Evolutionary conservation across 106 monocot species (phyloP).

Genomic region (Amphibolis antarctica): DNA sequence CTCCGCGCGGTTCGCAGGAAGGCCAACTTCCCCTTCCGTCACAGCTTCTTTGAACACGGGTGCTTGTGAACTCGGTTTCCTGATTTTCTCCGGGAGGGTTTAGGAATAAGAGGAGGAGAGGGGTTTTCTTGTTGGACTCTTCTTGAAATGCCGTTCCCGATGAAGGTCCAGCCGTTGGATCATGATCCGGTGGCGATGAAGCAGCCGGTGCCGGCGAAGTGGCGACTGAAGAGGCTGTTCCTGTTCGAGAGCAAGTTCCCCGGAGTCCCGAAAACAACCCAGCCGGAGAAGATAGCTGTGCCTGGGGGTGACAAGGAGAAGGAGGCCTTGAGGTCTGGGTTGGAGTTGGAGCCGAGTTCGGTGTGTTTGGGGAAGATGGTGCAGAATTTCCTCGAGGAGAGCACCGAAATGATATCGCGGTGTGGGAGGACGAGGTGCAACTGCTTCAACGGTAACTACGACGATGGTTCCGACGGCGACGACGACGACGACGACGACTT

Average conservation of each 20-base stretch:
- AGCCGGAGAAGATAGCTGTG: slow-evolving; percentile 13
- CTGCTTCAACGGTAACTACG: slow-evolving; percentile 72
- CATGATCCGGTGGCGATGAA: slow-evolving; percentile 9
- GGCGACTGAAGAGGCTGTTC: slow-evolving; percentile 48
- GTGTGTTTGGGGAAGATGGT: slow-evolving; percentile 78
- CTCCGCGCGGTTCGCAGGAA: slow-evolving; percentile 1
- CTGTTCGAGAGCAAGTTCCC: slow-evolving; percentile 18
- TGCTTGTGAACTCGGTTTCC: too few relatives aligned
- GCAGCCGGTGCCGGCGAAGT: slow-evolving; percentile 13
- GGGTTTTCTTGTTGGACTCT: too few relatives aligned
- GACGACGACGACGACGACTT: slow-evolving; percentile 32
- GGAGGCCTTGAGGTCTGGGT: neutral
- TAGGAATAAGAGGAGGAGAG: too few relatives aligned
- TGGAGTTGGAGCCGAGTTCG: slow-evolving; percentile 58
- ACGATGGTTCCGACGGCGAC: slow-evolving; percentile 62
- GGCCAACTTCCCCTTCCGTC: slow-evolving; percentile 6
- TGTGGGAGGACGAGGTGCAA: slow-evolving; percentile 54
- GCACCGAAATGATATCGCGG: slow-evolving; percentile 23
- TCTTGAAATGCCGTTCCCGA: slow-evolving; percentile 34
- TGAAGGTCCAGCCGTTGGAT: slow-evolving; percentile 53
- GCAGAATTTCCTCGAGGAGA: slow-evolving; percentile 70
- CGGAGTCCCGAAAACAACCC: too few relatives aligned
- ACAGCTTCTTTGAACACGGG: neutral
- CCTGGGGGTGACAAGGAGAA: slow-evolving; percentile 7
- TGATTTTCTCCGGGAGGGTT: too few relatives aligned